Evolutionary conservation across 768 basidiomycete genomes (phyloP).

Genomic region (Lactifluus hygrophoroides): DNA sequence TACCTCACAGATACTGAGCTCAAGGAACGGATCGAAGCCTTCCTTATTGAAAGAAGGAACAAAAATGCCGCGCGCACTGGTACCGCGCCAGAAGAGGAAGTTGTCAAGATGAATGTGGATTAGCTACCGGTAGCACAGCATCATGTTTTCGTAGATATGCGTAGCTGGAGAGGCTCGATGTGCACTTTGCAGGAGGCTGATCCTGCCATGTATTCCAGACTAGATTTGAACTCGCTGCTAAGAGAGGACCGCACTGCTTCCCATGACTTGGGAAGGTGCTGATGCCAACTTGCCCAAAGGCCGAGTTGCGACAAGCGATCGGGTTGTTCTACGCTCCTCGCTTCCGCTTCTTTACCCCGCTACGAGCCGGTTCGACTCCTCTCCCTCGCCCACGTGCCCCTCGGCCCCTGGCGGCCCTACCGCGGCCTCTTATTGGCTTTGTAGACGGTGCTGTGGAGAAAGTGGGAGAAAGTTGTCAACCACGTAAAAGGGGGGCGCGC

Average conservation of each 20-base stretch:
- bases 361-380: conserved; percentile 7
- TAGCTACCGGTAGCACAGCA: not conserved
- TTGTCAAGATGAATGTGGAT: conserved; percentile 16
- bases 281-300: not conserved
- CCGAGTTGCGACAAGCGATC: not conserved
- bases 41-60: conserved; percentile 48
- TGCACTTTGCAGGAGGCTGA: not conserved
- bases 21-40: conserved; percentile 66
- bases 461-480: not conserved
- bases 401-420: conserved; percentile 4
- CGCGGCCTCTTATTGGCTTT: conserved; percentile 12
- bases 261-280: not conserved
- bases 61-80: conserved; percentile 26
- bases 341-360: conserved; percentile 14
- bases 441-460: conserved; percentile 9
- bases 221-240: not conserved
- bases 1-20: conserved; percentile 49
- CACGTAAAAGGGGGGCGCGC: not conserved
- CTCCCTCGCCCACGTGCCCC: conserved; percentile 13
- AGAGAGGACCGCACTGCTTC: not conserved
- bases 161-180: not conserved
- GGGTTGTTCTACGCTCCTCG: not conserved
- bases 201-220: not conserved
- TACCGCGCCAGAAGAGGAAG: conserved; percentile 21
- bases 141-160: conserved; percentile 1